phyloP scores from a whole-genome alignment of 208 protist species.

The Balamuthia mandrillaris region DNA sequence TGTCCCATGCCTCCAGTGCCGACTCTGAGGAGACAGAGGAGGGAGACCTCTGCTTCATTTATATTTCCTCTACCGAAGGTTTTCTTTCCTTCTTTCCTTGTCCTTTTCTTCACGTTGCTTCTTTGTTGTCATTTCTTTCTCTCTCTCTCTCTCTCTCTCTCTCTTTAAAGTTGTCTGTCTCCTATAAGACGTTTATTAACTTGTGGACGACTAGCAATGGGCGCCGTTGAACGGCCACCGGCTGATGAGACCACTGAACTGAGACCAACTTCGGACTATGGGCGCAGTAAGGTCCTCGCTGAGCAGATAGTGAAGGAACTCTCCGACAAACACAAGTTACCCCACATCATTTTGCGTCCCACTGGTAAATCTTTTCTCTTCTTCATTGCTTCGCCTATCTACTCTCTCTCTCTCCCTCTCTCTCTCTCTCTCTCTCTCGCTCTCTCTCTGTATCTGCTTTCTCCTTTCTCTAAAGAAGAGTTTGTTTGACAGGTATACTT shows the following conservation, averaged over 20 bases:
- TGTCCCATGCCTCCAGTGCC: no score
- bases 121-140: background rate
- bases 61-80: conserved; percentile 12
- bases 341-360: background rate
- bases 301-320: background rate
- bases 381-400: background rate
- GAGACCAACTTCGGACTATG: background rate
- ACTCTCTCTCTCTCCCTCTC: background rate
- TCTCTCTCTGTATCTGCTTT: background rate
- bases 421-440: background rate
- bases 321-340: background rate
- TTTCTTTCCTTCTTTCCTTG: background rate
- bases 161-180: background rate
- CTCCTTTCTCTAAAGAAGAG: background rate
- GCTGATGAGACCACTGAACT: background rate
- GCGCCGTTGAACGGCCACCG: background rate
- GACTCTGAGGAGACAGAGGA: no score
- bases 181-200: background rate
- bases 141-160: background rate
- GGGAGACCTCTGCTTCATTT: no score
- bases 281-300: conserved; percentile 6
- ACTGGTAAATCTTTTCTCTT: no score
- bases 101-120: background rate
- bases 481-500: background rate
- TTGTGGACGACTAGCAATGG: background rate